Percentiles rank a stretch among this genome's conserved stretches.
These are phyloP conservation scores for Ilex asprella DNA, from an alignment of 257 asterid species.

Conservation along the genomic window DNA sequence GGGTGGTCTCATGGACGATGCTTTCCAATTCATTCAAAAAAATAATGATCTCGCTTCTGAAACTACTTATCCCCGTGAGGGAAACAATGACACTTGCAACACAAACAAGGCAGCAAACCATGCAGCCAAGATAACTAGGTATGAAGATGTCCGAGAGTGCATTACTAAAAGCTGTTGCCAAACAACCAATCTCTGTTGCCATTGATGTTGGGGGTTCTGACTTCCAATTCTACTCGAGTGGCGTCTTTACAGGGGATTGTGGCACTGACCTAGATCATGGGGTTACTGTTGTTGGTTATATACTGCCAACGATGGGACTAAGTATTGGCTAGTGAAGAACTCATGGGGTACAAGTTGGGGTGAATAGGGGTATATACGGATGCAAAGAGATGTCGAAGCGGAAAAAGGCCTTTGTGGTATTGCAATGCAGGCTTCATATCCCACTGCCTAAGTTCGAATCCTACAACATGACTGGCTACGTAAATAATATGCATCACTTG, in stretches of 20 bases:
- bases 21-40: background rate
- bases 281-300: background rate
- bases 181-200: background rate
- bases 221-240: background rate
- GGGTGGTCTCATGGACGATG: background rate
- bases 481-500: background rate
- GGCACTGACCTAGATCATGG: background rate
- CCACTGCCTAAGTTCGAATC: background rate
- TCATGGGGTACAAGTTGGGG: background rate
- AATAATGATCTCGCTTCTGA: background rate
- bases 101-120: background rate
- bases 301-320: too few species aligned
- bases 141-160: background rate
- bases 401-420: background rate
- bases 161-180: background rate
- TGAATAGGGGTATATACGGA: background rate
- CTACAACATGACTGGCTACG: background rate
- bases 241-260: background rate
- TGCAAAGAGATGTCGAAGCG: background rate
- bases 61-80: background rate
- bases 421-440: background rate
- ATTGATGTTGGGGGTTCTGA: background rate
- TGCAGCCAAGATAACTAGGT: background rate
- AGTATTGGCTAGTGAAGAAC: background rate
- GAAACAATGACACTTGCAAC: background rate